These are phyloP conservation scores for Hypocrella siamensis DNA, from an alignment of 2,329 filamentous ascomycete genomes.

Conservation along the genomic window DNA sequence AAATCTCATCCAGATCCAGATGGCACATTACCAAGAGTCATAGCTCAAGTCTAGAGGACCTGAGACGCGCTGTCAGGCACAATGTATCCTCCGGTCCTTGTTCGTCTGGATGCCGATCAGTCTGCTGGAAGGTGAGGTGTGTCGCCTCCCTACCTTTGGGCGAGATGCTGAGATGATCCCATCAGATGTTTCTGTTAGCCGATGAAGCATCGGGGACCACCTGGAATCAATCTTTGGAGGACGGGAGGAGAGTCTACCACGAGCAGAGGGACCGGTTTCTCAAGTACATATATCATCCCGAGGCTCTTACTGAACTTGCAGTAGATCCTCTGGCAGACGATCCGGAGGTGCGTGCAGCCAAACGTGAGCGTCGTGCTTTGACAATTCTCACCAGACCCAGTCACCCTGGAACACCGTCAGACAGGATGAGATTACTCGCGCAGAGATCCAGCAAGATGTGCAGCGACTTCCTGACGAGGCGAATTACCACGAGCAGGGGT, in stretches of 20 bases:
- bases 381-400: conserved; percentile 23
- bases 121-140: conserved; percentile 70
- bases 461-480: conserved; percentile 82
- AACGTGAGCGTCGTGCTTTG: neutral
- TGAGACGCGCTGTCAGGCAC: conserved; percentile 48
- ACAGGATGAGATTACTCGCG: conserved; percentile 66
- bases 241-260: conserved; percentile 59
- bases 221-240: conserved; percentile 53
- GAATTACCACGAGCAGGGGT: conserved; percentile 68
- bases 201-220: conserved; percentile 44
- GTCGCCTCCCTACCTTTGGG: conserved; percentile 5
- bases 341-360: conserved; percentile 28
- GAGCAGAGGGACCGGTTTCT: conserved; percentile 60
- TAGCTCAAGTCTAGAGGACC: conserved; percentile 39
- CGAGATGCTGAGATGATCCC: neutral
- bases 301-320: conserved; percentile 54
- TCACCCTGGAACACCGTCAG: conserved; percentile 84
- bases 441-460: conserved; percentile 89
- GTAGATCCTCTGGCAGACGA: conserved; percentile 81
- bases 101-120: conserved; percentile 59
- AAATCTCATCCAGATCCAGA: conserved; percentile 38
- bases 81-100: conserved; percentile 47
- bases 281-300: conserved; percentile 69
- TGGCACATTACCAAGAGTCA: conserved; percentile 50
- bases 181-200: conserved; percentile 66